Percentiles rank a stretch among this genome's conserved stretches.
Conservation (phyloP, 345 rosid species). For the Brassica carinata region DNA sequence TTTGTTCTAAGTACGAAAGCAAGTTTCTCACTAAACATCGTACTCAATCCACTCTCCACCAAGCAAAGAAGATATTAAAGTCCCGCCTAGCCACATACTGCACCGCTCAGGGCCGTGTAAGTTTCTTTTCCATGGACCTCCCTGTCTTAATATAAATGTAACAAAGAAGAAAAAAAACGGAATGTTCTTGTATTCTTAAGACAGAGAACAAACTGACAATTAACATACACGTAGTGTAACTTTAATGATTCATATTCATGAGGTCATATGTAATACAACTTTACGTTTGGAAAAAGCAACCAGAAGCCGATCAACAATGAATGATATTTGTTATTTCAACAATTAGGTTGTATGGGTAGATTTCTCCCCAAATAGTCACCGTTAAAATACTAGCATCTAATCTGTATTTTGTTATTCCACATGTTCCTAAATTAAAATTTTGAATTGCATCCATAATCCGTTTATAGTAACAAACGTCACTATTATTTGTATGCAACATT, state of each 20-base stretch:
- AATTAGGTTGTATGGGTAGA: background rate
- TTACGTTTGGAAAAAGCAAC: background rate
- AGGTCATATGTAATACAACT: slow-evolving; percentile 12
- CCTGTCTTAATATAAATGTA: slow-evolving; percentile 49
- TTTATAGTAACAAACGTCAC: background rate
- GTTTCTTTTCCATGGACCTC: slow-evolving; percentile 62
- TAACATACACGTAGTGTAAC: background rate
- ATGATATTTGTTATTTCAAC: background rate
- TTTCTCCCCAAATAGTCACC: background rate
- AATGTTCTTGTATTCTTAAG: background rate
- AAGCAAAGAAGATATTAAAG: slow-evolving; percentile 51
- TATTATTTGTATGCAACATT: too few relatives aligned
- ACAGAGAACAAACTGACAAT: background rate
- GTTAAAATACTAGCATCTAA: background rate
- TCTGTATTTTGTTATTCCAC: background rate
- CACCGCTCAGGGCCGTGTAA: slow-evolving; percentile 37
- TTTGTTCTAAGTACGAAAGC: background rate
- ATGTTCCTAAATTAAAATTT: background rate
- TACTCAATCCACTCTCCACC: slow-evolving; percentile 49
- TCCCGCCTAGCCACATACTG: slow-evolving; percentile 49
- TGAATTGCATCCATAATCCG: background rate
- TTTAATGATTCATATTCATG: slow-evolving; percentile 17
- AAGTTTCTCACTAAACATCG: background rate
- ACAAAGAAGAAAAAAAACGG: background rate
- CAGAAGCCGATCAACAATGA: background rate